Conservation (phyloP, 2,329 filamentous ascomycete species). For the Fusarium brachygibbosum region DNA sequence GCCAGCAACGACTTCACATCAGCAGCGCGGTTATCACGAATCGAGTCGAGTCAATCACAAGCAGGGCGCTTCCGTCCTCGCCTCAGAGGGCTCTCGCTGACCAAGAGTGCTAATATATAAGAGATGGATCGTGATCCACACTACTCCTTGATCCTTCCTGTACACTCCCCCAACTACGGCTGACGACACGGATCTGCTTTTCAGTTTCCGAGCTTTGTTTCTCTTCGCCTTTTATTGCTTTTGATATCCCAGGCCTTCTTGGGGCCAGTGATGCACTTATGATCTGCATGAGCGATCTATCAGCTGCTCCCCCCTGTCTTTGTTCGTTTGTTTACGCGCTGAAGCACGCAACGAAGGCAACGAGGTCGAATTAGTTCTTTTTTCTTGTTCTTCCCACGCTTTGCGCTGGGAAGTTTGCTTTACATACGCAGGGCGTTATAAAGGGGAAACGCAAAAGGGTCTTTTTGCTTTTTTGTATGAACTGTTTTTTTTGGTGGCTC, state of each 20-base stretch:
- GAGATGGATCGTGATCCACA: constrained; percentile 16
- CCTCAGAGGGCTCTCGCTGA: constrained; percentile 60
- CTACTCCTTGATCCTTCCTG: constrained; percentile 43
- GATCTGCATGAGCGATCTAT: constrained; percentile 67
- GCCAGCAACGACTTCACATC: constrained; percentile 91
- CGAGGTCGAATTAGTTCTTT: constrained; percentile 40
- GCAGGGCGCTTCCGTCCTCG: constrained; percentile 54
- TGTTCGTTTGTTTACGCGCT: constrained; percentile 34
- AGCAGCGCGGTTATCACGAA: constrained; percentile 83
- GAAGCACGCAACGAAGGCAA: constrained; percentile 40
- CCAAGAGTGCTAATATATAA: constrained; percentile 58
- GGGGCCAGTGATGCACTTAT: constrained; percentile 55
- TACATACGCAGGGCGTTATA: constrained; percentile 54
- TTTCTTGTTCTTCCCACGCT: constrained; percentile 34
- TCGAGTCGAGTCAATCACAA: constrained; percentile 78
- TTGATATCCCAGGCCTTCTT: constrained; percentile 56
- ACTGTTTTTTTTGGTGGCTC: constrained; percentile 34
- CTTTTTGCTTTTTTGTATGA: constrained; percentile 41
- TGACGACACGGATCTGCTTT: constrained; percentile 21
- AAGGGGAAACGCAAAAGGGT: constrained; percentile 48
- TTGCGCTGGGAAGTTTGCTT: constrained; percentile 45
- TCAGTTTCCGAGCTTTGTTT: constrained; percentile 45
- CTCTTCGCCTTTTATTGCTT: constrained; percentile 49
- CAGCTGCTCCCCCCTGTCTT: constrained; percentile 50
- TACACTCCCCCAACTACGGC: constrained; percentile 50